Evolutionary conservation across 1,139 yeast species (phyloP), one percentile per base, ranked within the genome.

Genomic region (Diutina sp.): DNA sequence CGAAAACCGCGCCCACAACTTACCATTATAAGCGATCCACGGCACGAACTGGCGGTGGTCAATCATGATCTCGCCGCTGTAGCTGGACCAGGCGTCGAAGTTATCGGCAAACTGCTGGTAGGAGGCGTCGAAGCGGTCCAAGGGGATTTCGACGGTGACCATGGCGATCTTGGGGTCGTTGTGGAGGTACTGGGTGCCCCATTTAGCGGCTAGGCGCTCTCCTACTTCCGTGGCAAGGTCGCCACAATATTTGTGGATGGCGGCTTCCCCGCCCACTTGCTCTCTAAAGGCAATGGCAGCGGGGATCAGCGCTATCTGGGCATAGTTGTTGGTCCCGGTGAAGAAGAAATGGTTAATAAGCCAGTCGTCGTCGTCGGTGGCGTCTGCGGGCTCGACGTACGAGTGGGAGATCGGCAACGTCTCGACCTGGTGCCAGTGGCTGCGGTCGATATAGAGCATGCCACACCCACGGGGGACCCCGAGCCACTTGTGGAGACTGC

Each of bases 401-500:
- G 71, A 67, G 58, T 74, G 79, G 54, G 86, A 79, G 11, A 85
- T 69, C 0, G 91, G 90, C 58, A 83, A 62, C 0, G 88, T 77
- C 59, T 84, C 85, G 58, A 85, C 71, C 12, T 63, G 57, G 1
- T 67, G 64, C 58, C 83, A 89, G 63, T 77, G 79, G 57, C 73
- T 69, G 4, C 75, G 73, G 60, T 78, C 77, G 8, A 82, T 87
- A 62, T 85, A 85, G 55, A 87, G 66, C 25, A 83, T 71, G 0
- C 88, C 85, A 61, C 79, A 76, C 0, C 84, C 81, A 55, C 82
- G 71, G 2, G 90, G 88, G 28, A 76, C 76, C 60, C 66, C 82
- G 54, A 75, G 71, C 91, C 91, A 86, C 65, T 87, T 87, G 72
- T 87, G 91, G 44, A 85, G 69, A 63, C 85, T 86, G 48, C 86